Base-by-base conservation (phyloP, 768 basidiomycete species). In the Grammothele lineata region DNA sequence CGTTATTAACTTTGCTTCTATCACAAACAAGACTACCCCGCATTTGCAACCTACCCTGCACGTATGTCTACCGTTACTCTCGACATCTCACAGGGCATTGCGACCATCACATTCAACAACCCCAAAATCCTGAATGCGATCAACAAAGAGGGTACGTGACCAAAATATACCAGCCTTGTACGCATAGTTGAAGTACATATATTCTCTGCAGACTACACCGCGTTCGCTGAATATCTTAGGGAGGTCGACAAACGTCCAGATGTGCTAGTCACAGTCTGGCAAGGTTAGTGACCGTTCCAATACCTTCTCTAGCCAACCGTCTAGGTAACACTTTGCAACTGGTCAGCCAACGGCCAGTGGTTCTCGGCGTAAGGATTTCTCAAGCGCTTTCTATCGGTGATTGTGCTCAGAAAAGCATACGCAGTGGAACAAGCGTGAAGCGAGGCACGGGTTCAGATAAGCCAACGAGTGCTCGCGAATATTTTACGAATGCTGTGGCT, bases 71-170 rank as follows among this genome's bases (percentile, higher is more conserved):
- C 69, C 17, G 59, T 82, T 27, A 68, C 59, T 0, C 67, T 83
- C 41, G 57, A 76, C 18, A 63, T 84, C 48, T 70, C 72, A 21
- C 69, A 76, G 43, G 70, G 75, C 23, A 83, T 87, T 51, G 85
- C 85, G 14, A 85, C 82, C 1, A 80, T 87, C 45, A 83, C 83
- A 3, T 66, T 87, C 39, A 78, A 83, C 45, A 72, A 80, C 12
- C 83, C 84, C 3, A 65, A 66, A 45, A 69, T 72, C 4, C 62
- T 84, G 37, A 87, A 87, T 54, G 80, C 85, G 0, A 63, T 87
- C 36, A 80, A 76, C 3, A 43, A 63, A 10, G 71, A 73, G 69
- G 84, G 74, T 71, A 39, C 38, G 64, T 43, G 24, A 8, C 30
- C 25, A 32, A 9, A 12, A 36, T 11, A 18, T 24, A n/a, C 6